Conservation (phyloP, 306 rosid genomes). For the Urtica urens region DNA sequence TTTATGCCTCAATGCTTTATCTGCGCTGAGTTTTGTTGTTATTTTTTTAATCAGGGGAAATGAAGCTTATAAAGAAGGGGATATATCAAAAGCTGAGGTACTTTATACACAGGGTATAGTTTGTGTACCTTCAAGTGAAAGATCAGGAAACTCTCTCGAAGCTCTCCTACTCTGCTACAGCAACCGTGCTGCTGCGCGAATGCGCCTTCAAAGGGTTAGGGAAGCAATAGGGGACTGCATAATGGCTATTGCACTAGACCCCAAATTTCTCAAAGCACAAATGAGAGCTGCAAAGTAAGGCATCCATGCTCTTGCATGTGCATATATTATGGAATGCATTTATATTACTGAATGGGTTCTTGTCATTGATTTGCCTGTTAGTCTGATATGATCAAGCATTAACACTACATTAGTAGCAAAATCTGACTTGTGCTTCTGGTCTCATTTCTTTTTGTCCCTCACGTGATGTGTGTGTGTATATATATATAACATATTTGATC, state of each 20-base stretch:
- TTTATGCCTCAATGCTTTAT: constrained; percentile 4
- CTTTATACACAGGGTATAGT: constrained; percentile 68
- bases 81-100: constrained; percentile 73
- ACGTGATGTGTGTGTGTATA: too few relatives aligned
- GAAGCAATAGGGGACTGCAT: constrained; percentile 72
- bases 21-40: constrained; percentile 16
- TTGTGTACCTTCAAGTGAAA: constrained; percentile 55
- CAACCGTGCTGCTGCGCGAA: constrained; percentile 79
- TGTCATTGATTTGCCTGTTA: too few relatives aligned
- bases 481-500: too few relatives aligned
- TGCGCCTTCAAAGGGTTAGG: constrained; percentile 64
- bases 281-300: constrained; percentile 79
- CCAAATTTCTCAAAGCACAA: constrained; percentile 64
- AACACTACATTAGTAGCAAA: too few relatives aligned
- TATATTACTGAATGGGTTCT: too few relatives aligned
- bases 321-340: too few relatives aligned
- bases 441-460: too few relatives aligned
- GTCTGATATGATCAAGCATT: too few relatives aligned
- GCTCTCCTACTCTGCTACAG: constrained; percentile 79
- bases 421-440: too few relatives aligned
- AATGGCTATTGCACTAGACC: constrained; percentile 58
- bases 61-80: constrained; percentile 53
- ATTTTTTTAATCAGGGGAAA: constrained; percentile 51
- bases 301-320: constrained; percentile 20
- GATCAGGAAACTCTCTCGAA: constrained; percentile 38